Evolutionary conservation across 805 yeast genomes (phyloP).

Genomic region (Candida krabiensis): DNA sequence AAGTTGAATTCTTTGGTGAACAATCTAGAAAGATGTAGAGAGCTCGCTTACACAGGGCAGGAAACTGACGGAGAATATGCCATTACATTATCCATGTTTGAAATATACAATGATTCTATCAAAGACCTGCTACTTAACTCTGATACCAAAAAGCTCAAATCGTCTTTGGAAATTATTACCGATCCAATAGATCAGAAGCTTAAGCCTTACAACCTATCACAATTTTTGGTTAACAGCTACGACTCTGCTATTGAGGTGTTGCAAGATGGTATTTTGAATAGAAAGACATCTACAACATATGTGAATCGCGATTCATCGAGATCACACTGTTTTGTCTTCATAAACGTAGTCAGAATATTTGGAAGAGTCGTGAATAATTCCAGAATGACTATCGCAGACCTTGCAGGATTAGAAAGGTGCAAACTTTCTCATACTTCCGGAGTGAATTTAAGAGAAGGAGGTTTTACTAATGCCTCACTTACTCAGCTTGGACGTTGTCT

Average conservation of each 20-base stretch:
- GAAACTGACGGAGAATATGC: constrained; percentile 27
- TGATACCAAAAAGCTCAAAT: constrained; percentile 18
- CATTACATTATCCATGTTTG: constrained; percentile 52
- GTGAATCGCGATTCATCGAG: constrained; percentile 46
- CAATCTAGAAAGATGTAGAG: constrained; percentile 12
- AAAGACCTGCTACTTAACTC: constrained; percentile 37
- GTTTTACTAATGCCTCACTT: constrained; percentile 48
- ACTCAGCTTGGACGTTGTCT: constrained; percentile 52
- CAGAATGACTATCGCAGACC: constrained; percentile 48
- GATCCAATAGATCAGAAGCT: constrained; percentile 44
- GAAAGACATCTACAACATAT: constrained; percentile 44
- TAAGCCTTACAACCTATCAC: constrained; percentile 44
- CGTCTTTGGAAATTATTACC: constrained; percentile 40
- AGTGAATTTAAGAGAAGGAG: constrained; percentile 45
- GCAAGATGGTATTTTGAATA: constrained; percentile 36
- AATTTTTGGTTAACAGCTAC: constrained; percentile 36
- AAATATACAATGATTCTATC: constrained; percentile 48
- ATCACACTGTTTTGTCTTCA: constrained; percentile 51
- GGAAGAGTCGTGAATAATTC: constrained; percentile 29
- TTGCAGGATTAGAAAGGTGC: constrained; percentile 53
- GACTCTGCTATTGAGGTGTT: constrained; percentile 39
- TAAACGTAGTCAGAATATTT: constrained; percentile 34
- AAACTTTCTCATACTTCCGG: constrained; percentile 47
- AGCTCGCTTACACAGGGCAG: neutral
- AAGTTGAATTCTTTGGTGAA: constrained; percentile 10